Evolutionary conservation across 768 basidiomycete genomes (phyloP), one percentile per base, ranked within the genome.

Genomic region (Atractiella rhizophila): DNA sequence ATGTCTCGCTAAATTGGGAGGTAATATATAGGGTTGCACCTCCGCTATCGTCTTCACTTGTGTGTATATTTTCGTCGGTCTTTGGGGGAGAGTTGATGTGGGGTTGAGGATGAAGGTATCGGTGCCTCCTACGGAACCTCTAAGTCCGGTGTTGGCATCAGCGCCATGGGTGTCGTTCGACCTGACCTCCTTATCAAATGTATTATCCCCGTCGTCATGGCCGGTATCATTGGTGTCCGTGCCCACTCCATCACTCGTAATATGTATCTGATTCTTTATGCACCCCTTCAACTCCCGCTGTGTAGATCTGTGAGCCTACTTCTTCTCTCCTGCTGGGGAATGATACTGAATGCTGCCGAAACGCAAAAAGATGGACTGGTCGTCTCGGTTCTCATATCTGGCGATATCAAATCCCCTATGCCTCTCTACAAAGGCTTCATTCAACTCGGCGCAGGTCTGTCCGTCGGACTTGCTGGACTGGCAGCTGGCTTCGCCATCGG

Each of bases 191-290:
- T 94, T 80, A 88, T 96, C 79, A 83, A 76, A 67, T 86, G 78
- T 70, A 75, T 78, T 49, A 73, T 96, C 39, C 86, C 86, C 34
- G 85, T 94, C 59, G 77, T 98, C 63, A 94, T 96, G 88, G 88
- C 88, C 68, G 88, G 88, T 83, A 96, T 96, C 66, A 91, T 96
- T 64, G 88, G 80, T 59, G 88, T 96, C 52, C 50, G 82, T 73
- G 20, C 35, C 2, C 30, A 11, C 16, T 12, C 30, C 31, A 15
- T 24, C 12, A 18, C 33, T 20, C 25, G 13, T 4, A 20, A n/a
- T 31, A n/a, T 15, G 1, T n/a, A 2, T n/a, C n/a, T n/a, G n/a
- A n/a, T n/a, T n/a, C n/a, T n/a, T n/a, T n/a, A n/a, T n/a, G n/a
- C n/a, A n/a, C n/a, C n/a, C n/a, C n/a, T n/a, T n/a, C n/a, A n/a